Evolutionary conservation across 352 stramenopile species (phyloP).

Genomic region (Phytophthora sp.): DNA sequence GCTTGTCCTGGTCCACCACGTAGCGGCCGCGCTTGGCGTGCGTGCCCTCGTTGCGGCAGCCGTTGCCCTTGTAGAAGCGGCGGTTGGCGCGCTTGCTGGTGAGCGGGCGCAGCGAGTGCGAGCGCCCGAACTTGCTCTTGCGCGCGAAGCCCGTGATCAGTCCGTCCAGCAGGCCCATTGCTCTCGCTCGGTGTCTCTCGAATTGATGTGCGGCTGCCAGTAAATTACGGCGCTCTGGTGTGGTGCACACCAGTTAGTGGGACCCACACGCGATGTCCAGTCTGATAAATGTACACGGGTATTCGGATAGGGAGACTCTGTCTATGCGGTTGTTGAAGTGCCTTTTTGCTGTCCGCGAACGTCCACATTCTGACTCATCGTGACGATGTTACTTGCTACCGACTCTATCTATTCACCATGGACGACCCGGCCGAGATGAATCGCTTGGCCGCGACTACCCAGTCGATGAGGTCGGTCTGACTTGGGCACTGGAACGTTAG

Average conservation of each 20-base stretch:
- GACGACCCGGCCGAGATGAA: slow-evolving; percentile 63
- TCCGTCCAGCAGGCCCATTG: slow-evolving; percentile 83
- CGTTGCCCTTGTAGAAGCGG: slow-evolving; percentile 97
- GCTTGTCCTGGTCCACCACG: slow-evolving; percentile 91
- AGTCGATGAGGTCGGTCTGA: slow-evolving; percentile 82
- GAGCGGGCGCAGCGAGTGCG: slow-evolving; percentile 87
- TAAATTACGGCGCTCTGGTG: slow-evolving; percentile 13
- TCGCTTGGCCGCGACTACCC: slow-evolving; percentile 76
- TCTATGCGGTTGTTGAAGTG: slow-evolving; percentile 22
- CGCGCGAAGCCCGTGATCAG: slow-evolving; percentile 74
- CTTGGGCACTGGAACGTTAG: slow-evolving; percentile 85
- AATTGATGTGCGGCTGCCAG: slow-evolving; percentile 21
- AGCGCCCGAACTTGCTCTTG: slow-evolving; percentile 86
- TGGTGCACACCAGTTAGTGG: slow-evolving; percentile 4
- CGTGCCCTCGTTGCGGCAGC: slow-evolving; percentile 92
- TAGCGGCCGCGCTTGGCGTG: slow-evolving; percentile 93
- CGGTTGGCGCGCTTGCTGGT: slow-evolving; percentile 94
- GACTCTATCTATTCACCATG: slow-evolving; percentile 42
- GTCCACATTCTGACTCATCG: slow-evolving; percentile 3
- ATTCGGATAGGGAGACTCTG: not conserved
- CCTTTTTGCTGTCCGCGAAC: not conserved
- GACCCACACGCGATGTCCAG: not conserved
- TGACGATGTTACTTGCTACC: not conserved
- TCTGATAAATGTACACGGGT: no score
- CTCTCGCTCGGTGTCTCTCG: not conserved